Percentiles rank a stretch among this genome's conserved stretches.
Evolutionary conservation across 345 rosid species (phyloP).

Genomic region (Pistacia integerrima): DNA sequence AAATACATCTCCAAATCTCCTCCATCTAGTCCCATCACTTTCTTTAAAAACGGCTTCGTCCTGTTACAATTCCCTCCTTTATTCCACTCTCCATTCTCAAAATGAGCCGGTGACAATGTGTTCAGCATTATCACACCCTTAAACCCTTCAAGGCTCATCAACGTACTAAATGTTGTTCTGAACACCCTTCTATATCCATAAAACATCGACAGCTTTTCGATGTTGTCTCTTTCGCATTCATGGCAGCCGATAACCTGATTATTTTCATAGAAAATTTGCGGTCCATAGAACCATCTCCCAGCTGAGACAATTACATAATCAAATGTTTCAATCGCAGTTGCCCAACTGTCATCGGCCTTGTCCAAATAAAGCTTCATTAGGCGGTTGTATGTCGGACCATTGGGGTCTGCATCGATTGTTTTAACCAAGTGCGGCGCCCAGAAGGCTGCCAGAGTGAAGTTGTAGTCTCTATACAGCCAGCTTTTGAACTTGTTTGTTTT

Average conservation of each 20-base stretch:
- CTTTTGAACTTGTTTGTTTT: conserved; percentile 20
- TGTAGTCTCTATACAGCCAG: conserved; percentile 30
- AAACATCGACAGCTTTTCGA: conserved; percentile 35
- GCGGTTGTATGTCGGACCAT: conserved; percentile 30
- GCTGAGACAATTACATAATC: conserved; percentile 42
- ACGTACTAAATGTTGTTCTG: conserved; percentile 27
- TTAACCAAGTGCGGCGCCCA: conserved; percentile 48
- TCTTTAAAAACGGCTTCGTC: conserved; percentile 34
- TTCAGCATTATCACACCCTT: conserved; percentile 36
- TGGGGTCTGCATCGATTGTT: conserved; percentile 36
- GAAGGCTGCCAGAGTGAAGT: conserved; percentile 41
- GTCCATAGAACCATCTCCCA: conserved; percentile 52
- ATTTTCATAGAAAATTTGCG: conserved; percentile 39
- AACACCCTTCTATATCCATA: conserved; percentile 43
- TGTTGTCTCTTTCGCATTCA: conserved; percentile 30
- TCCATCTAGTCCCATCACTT: conserved; percentile 23
- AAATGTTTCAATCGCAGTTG: conserved; percentile 28
- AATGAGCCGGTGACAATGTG: conserved; percentile 53
- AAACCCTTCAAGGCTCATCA: conserved; percentile 19
- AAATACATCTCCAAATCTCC: conserved; percentile 26
- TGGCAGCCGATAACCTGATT: conserved; percentile 34
- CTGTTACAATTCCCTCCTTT: conserved; percentile 48
- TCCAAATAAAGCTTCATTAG: conserved; percentile 45
- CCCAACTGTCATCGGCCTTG: conserved; percentile 39
- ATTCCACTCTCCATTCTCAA: conserved; percentile 52